A percentile compares a stretch with the other conserved stretches of the same genome.
Evolutionary conservation across 2,329 filamentous ascomycete species (phyloP).

Genomic region (Tolypocladium cylindrosporum): DNA sequence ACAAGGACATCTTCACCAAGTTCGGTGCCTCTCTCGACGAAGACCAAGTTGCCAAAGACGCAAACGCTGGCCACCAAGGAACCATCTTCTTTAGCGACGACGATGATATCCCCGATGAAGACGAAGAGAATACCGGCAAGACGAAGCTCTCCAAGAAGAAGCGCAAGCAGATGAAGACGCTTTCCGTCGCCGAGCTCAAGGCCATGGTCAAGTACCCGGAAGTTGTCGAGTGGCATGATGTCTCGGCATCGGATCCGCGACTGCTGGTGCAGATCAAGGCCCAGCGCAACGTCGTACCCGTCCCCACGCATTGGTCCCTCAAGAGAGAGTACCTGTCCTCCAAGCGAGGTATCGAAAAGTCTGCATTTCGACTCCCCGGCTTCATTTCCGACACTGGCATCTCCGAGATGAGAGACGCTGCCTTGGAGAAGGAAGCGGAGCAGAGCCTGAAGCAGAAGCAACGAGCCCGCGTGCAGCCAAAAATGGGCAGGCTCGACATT

Average conservation of each 20-base stretch:
- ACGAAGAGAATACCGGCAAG: slow-evolving; percentile 55
- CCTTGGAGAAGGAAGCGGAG: slow-evolving; percentile 89
- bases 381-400: slow-evolving; percentile 98
- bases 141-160: slow-evolving; percentile 88
- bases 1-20: slow-evolving; percentile 70
- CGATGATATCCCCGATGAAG: slow-evolving; percentile 77
- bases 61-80: slow-evolving; percentile 64
- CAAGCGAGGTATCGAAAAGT: slow-evolving; percentile 93
- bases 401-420: slow-evolving; percentile 93
- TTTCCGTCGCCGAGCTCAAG: slow-evolving; percentile 93
- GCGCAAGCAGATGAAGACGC: slow-evolving; percentile 79
- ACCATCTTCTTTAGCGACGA: slow-evolving; percentile 78
- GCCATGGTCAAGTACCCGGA: slow-evolving; percentile 84
- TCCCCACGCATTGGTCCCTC: slow-evolving; percentile 87
- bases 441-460: slow-evolving; percentile 91
- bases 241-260: slow-evolving; percentile 78
- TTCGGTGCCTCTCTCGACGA: slow-evolving; percentile 61
- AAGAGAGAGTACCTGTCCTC: slow-evolving; percentile 97
- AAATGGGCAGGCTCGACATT: slow-evolving; percentile 95
- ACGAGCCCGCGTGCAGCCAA: slow-evolving; percentile 84
- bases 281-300: slow-evolving; percentile 89
- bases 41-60: slow-evolving; percentile 53
- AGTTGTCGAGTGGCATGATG: slow-evolving; percentile 95
- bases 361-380: slow-evolving; percentile 82
- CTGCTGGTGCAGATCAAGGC: slow-evolving; percentile 91